phyloP scores from a whole-genome alignment of 2,329 filamentous ascomycete species.

The Cadophora sp. region DNA sequence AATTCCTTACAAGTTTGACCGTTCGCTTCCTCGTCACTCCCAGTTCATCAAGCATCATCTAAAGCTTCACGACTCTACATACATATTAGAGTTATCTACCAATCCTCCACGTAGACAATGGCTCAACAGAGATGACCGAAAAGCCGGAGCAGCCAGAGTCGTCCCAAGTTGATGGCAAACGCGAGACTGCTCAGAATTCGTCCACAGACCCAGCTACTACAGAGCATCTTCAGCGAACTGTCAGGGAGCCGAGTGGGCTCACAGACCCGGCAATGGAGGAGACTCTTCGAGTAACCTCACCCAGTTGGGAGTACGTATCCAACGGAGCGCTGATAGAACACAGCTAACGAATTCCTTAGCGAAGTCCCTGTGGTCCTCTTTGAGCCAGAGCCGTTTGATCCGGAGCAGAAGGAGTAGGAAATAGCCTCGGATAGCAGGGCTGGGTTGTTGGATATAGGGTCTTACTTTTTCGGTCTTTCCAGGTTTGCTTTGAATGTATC shows the following conservation, averaged over 20 bases:
- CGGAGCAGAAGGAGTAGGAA: conserved; percentile 17
- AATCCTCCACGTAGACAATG: not conserved
- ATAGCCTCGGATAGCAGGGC: not conserved
- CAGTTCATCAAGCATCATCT: conserved; percentile 2
- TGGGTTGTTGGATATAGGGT: conserved; percentile 10
- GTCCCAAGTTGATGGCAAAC: not conserved
- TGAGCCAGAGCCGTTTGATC: conserved; percentile 9
- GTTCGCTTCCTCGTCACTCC: conserved; percentile 3
- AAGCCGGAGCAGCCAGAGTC: conserved; percentile 12
- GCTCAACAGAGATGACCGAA: not conserved
- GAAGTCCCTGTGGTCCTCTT: not conserved
- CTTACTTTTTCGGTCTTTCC: conserved; percentile 11
- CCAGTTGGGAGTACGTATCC: conserved; percentile 8
- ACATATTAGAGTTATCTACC: not conserved
- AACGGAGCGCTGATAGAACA: conserved; percentile 6
- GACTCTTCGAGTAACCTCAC: conserved; percentile 16
- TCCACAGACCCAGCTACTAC: not conserved
- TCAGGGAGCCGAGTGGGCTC: no score
- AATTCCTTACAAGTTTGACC: conserved; percentile 1
- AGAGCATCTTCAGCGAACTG: no score
- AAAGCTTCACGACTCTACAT: not conserved
- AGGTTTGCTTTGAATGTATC: conserved; percentile 16
- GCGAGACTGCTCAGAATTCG: not conserved
- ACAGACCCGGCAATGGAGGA: conserved; percentile 26
- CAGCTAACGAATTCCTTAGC: conserved; percentile 13